Evolutionary conservation across 2,329 filamentous ascomycete genomes (phyloP).

Genomic region (Ophidiomyces ophidiicola): DNA sequence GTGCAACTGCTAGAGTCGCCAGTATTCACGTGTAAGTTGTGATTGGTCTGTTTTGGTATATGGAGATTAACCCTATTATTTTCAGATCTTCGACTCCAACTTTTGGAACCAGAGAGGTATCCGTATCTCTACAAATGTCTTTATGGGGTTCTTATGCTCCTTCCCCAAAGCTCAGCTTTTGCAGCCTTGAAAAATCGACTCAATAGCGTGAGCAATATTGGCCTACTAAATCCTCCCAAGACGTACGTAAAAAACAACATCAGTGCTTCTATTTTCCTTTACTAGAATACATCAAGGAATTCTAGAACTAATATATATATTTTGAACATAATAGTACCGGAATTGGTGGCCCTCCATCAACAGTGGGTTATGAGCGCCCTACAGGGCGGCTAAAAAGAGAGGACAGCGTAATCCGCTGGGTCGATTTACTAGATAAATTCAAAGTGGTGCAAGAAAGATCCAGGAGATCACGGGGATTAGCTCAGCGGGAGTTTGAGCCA

Average conservation of each 20-base stretch:
- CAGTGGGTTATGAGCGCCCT: constrained; percentile 53
- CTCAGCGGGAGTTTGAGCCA: constrained; percentile 39
- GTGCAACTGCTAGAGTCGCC: constrained; percentile 94
- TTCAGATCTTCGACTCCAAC: constrained; percentile 77
- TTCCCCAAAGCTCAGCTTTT: constrained; percentile 96
- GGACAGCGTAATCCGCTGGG: constrained; percentile 78
- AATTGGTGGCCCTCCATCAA: constrained; percentile 2
- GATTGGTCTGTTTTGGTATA: background rate
- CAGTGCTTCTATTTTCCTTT: no score
- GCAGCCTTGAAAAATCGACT: constrained; percentile 91
- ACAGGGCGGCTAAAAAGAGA: constrained; percentile 60
- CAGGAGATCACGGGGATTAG: constrained; percentile 52
- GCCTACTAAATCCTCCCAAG: constrained; percentile 75
- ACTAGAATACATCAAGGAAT: background rate
- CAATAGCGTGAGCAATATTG: constrained; percentile 94
- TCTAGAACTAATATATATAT: background rate
- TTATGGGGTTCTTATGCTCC: constrained; percentile 90
- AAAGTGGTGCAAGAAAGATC: constrained; percentile 79
- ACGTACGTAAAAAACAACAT: constrained; percentile 52
- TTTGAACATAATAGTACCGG: constrained; percentile 1
- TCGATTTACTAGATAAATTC: constrained; percentile 88
- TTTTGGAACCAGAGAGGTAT: constrained; percentile 88
- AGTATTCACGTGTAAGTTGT: constrained; percentile 76
- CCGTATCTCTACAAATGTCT: constrained; percentile 96
- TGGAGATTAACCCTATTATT: constrained; percentile 1